Conservation (phyloP, 2,329 filamentous ascomycete species). For the Acrocalymma vagum region DNA sequence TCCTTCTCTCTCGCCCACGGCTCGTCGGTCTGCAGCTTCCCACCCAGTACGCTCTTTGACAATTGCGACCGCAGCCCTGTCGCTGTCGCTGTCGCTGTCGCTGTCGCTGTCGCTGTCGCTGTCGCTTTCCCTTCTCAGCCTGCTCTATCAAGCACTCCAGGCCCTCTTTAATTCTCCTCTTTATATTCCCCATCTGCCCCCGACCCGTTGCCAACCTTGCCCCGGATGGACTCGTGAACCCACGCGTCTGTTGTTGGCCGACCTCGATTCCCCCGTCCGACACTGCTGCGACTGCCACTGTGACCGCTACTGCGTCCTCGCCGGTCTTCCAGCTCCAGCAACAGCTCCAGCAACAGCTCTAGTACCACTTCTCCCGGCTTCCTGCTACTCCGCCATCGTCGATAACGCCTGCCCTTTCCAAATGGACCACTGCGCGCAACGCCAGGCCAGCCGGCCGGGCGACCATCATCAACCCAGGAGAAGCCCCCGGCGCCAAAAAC, state of each 20-base stretch:
- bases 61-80: constrained; percentile 39
- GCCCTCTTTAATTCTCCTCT: constrained; percentile 23
- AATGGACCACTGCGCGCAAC: constrained; percentile 27
- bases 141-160: constrained; percentile 23
- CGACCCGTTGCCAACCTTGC: constrained; percentile 8
- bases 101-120: constrained; percentile 31
- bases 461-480: constrained; percentile 12
- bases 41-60: constrained; percentile 47
- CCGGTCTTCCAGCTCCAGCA: constrained; percentile 5
- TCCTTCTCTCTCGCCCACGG: constrained; percentile 35
- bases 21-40: constrained; percentile 46
- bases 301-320: constrained; percentile 5
- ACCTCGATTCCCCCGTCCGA: constrained; percentile 23
- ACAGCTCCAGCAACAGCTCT: constrained; percentile 9
- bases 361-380: constrained; percentile 3
- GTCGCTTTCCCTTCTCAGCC: constrained; percentile 34
- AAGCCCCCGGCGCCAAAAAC: constrained; percentile 29
- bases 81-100: too few species aligned
- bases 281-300: constrained; percentile 17
- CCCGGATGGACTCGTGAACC: constrained; percentile 43
- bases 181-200: constrained; percentile 19
- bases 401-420: too few species aligned
- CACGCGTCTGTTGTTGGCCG: constrained; percentile 37
- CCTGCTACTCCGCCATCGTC: too few species aligned
- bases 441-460: constrained; percentile 16